A percentile compares a stretch with the other conserved stretches of the same genome.
phyloP scores from a whole-genome alignment of 2,329 filamentous ascomycete species.

The Penicillium sp. region DNA sequence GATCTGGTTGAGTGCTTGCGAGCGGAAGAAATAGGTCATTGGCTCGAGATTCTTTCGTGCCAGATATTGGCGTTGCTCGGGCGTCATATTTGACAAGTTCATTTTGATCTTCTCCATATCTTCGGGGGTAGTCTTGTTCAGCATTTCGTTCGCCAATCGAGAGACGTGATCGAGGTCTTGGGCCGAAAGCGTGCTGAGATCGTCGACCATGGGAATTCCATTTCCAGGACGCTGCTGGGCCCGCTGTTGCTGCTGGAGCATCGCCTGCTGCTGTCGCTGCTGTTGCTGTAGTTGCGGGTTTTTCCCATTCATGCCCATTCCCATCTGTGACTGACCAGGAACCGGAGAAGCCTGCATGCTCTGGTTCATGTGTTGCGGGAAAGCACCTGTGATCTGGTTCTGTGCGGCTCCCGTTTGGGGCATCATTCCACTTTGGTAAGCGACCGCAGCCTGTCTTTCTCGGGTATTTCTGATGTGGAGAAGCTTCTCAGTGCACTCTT shows the following conservation, averaged over 20 bases:
- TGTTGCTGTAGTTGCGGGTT: conserved; percentile 36
- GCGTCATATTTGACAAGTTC: conserved; percentile 47
- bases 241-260: conserved; percentile 28
- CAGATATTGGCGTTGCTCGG: conserved; percentile 50
- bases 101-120: conserved; percentile 51
- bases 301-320: conserved; percentile 37
- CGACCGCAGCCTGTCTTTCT: conserved; percentile 42
- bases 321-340: conserved; percentile 39
- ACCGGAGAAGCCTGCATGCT: conserved; percentile 54
- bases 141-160: conserved; percentile 48
- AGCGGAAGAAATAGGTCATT: conserved; percentile 52
- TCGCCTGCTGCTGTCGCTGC: conserved; percentile 20
- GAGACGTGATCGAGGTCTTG: conserved; percentile 48
- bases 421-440: conserved; percentile 41
- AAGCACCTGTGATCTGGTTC: conserved; percentile 46
- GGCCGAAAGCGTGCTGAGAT: conserved; percentile 37
- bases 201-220: conserved; percentile 32
- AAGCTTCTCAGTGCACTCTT: conserved; percentile 46
- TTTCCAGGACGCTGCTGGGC: conserved; percentile 32
- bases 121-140: conserved; percentile 44
- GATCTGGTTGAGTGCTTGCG: conserved; percentile 47
- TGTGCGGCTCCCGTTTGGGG: conserved; percentile 37
- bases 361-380: conserved; percentile 51
- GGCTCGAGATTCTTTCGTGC: conserved; percentile 49
- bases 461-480: conserved; percentile 47